These are phyloP conservation scores for Glycyrrhiza uralensis DNA, from an alignment of 306 rosid species.

Conservation along the genomic window DNA sequence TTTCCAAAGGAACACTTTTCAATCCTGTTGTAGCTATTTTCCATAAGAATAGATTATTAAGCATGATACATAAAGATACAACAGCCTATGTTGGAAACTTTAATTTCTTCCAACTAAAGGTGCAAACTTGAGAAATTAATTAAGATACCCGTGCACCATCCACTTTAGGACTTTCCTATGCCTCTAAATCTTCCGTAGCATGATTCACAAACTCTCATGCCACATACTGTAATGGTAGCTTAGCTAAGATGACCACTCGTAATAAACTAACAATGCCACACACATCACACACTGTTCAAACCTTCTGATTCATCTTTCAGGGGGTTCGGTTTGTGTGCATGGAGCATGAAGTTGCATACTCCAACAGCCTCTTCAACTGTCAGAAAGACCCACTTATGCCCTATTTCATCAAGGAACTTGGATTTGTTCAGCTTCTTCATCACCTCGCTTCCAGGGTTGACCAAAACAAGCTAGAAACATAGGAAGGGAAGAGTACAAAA, in stretches of 20 bases:
- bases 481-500: not conserved
- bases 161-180: not conserved
- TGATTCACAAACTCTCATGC: conserved; percentile 29
- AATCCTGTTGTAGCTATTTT: conserved; percentile 6
- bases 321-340: conserved; percentile 41
- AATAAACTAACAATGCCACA: conserved; percentile 3
- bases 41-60: not conserved
- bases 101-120: conserved; percentile 21
- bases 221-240: conserved; percentile 2
- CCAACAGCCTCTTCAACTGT: conserved; percentile 91
- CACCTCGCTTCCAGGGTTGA: conserved; percentile 83
- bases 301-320: conserved; percentile 55
- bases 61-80: conserved; percentile 13
- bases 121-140: conserved; percentile 13
- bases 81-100: conserved; percentile 10
- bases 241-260: not conserved
- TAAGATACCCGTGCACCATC: not conserved
- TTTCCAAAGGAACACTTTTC: not conserved
- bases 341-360: conserved; percentile 79
- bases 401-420: conserved; percentile 60
- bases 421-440: conserved; percentile 87
- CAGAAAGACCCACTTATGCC: conserved; percentile 74
- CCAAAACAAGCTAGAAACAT: conserved; percentile 62
- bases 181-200: conserved; percentile 16
- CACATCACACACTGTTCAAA: conserved; percentile 53